Base-by-base conservation (phyloP, 805 yeast genomes). In the Tetrapisispora pingtungensis region DNA sequence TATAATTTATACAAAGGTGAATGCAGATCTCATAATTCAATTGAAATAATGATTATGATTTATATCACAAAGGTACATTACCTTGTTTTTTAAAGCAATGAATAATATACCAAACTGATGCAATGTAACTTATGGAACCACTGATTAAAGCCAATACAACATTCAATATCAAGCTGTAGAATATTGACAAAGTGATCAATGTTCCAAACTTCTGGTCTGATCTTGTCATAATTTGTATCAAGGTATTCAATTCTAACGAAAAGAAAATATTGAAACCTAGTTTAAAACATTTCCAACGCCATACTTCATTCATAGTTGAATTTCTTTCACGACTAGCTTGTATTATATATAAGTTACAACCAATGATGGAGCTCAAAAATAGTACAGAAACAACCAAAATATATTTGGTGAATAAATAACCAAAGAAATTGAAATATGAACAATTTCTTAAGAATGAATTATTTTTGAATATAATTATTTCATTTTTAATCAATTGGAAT, bases 221-320 rank as follows among this genome's bases (percentile, higher is more conserved):
- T 53, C 74, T 71, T 42, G 69, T 67, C 42, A 75, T 55, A 55
- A 77, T 75, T 59, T 87, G 85, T 57, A 81, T 83, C 18, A 81
- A 55, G 6, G 90, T 75, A 59, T 84, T 86, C 8, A 70, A 61
- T 50, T 77, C 77, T 46, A 87, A 71, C 64, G 82, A 85, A 70
- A 81, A 70, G 27, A 87, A 86, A 40, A 84, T 74, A 46, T 89
- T 78, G 4, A 77, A 68, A 4, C 94, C 85, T 26, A 80, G 76
- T 43, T 77, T 61, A 61, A 85, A 86, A 12, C 87, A 70, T 51
- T 80, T 71, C 95, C 95, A 86, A 58, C 84, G 85, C 96, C 96
- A 88, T 17, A 19, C 31, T 13, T 32, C 49, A 33, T 28, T 41
- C 19, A 27, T 33, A 13, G 3, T 33, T 3, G n/a, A 24, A n/a